phyloP scores from a whole-genome alignment of 2,329 filamentous ascomycete genomes.

The Ascochyta fabae region DNA sequence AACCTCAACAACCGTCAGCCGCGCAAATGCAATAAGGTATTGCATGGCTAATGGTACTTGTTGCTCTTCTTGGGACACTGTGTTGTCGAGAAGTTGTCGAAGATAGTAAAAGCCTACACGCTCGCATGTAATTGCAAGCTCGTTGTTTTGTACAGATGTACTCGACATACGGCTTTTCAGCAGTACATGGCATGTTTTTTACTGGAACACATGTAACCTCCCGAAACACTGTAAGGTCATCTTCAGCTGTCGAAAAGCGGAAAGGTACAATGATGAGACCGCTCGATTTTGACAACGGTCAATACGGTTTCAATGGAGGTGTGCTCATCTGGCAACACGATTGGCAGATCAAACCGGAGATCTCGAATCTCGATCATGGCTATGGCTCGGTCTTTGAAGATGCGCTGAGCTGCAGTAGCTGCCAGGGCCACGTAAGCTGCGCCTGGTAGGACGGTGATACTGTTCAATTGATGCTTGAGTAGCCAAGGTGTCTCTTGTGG shows the following conservation, averaged over 20 bases:
- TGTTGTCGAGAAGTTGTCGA: conserved; percentile 16
- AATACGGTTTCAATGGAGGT: conserved; percentile 14
- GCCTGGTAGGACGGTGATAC: conserved; percentile 51
- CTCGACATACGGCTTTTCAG: neutral
- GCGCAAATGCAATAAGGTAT: neutral
- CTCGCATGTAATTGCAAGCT: neutral
- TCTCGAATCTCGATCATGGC: conserved; percentile 15
- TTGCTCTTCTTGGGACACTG: conserved; percentile 9
- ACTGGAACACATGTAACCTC: conserved; percentile 12
- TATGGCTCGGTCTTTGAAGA: conserved; percentile 9
- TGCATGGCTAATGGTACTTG: neutral
- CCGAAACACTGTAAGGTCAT: conserved; percentile 22
- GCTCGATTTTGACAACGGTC: conserved; percentile 9
- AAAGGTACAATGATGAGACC: conserved; percentile 1
- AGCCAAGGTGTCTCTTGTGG: conserved; percentile 24
- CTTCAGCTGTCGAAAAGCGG: conserved; percentile 5
- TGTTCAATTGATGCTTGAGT: conserved; percentile 19
- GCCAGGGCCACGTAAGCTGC: conserved; percentile 54
- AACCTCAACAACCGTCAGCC: neutral
- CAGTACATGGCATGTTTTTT: neutral
- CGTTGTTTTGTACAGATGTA: neutral
- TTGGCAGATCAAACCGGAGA: conserved; percentile 4
- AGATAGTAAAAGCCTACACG: conserved; percentile 5
- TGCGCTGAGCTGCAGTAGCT: conserved; percentile 9
- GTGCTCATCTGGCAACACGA: conserved; percentile 14